Evolutionary conservation across 73 alveolate genomes (phyloP).

Genomic region (Effrenium voratum): DNA sequence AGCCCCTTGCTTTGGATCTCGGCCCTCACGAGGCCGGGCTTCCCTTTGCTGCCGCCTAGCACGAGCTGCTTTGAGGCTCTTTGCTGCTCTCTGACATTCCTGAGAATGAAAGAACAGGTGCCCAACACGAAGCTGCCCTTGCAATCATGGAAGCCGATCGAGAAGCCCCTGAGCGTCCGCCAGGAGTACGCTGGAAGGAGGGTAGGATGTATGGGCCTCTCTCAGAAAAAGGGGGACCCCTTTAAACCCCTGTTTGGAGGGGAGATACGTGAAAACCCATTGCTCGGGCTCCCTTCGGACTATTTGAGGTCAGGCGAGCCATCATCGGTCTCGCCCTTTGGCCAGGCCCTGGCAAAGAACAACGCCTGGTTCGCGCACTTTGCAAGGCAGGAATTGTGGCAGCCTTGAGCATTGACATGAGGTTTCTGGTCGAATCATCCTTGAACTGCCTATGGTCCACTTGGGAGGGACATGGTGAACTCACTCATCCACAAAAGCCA

Average conservation of each 20-base stretch:
- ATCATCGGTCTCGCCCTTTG: not conserved
- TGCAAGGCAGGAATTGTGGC: not conserved
- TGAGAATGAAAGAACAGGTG: not conserved
- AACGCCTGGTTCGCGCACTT: slow-evolving; percentile 70
- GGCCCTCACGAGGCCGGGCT: slow-evolving; percentile 85
- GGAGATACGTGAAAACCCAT: not conserved
- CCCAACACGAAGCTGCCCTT: not conserved
- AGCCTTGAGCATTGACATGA: not conserved
- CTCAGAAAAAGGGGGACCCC: not conserved
- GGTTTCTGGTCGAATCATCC: not conserved
- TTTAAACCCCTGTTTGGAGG: too few species aligned
- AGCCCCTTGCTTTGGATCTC: too few species aligned
- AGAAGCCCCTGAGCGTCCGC: not conserved
- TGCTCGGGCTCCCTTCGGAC: not conserved
- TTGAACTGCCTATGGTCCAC: too few species aligned
- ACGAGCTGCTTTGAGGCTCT: slow-evolving; percentile 56
- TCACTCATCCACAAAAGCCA: too few species aligned
- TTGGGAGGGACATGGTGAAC: too few species aligned
- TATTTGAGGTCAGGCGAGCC: not conserved
- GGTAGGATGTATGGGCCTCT: not conserved
- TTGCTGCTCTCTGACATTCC: not conserved
- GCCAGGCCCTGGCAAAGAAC: slow-evolving; percentile 52
- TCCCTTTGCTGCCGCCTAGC: slow-evolving; percentile 77
- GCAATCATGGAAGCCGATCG: not conserved
- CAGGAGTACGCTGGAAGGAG: not conserved